These are phyloP conservation scores for Jamesozyma spencerorum DNA, from an alignment of 805 yeast species.

Conservation along the genomic window DNA sequence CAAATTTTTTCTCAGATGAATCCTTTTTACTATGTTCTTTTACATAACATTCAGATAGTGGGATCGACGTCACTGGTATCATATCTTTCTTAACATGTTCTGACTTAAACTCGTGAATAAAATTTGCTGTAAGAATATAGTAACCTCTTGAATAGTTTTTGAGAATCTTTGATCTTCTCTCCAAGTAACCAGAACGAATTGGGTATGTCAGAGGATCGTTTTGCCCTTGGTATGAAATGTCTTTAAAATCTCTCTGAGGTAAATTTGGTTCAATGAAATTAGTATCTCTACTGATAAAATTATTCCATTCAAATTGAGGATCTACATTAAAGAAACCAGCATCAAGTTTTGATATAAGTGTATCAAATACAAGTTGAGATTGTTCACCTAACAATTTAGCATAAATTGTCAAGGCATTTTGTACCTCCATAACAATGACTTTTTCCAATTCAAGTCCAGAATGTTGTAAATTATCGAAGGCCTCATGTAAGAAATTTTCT, in stretches of 20 bases:
- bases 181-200: constrained; percentile 69
- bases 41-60: constrained; percentile 67
- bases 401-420: constrained; percentile 64
- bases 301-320: constrained; percentile 79
- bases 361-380: constrained; percentile 59
- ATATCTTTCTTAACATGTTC: constrained; percentile 73
- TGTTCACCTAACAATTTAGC: constrained; percentile 63
- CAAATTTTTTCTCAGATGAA: constrained; percentile 58
- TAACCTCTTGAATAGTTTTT: constrained; percentile 85
- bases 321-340: constrained; percentile 65
- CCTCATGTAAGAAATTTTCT: constrained; percentile 81
- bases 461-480: constrained; percentile 73
- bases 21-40: constrained; percentile 73
- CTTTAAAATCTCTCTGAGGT: constrained; percentile 51
- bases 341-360: constrained; percentile 54
- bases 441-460: constrained; percentile 83
- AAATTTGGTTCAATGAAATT: constrained; percentile 55
- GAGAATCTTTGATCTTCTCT: constrained; percentile 80
- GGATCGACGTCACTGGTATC: constrained; percentile 69
- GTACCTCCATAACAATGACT: constrained; percentile 78
- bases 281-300: constrained; percentile 62
- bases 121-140: constrained; percentile 83
- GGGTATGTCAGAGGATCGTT: constrained; percentile 57
- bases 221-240: constrained; percentile 56
- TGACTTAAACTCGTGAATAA: constrained; percentile 80